Evolutionary conservation across 106 monocot species (phyloP), one percentile per base, ranked within the genome.

Genomic region (Dendrobium huoshanense): DNA sequence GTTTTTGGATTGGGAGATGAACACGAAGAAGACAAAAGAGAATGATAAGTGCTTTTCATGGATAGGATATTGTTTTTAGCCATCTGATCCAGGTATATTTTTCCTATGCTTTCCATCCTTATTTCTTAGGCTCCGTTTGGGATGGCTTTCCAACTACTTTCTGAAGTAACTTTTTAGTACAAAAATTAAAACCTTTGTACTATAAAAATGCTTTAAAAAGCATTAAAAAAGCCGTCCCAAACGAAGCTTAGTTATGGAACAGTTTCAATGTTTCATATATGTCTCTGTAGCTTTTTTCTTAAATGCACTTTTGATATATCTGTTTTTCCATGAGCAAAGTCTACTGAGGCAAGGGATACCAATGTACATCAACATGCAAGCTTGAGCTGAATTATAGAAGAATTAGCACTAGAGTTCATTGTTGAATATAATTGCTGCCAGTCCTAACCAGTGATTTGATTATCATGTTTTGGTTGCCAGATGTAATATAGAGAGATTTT

Each of bases 11-110:
- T 93, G 70, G 93, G 90, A 58, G 90, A 93, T 41, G 90, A 88
- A 47, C 83, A 80, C 78, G 96, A 92, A 83, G 97, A 94, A 81
- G 97, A 94, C 76, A 97, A 97, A 83, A 90, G 92, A 41, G 92
- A 93, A 81, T 94, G 87, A 88, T 48, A 40, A 9, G 61, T 27
- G 20, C 49, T 37, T 75, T 61, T 20, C 65, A 45, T 24, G 8
- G 27, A 27, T 15, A 29, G 55, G 44, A 1, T 73, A 48, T 41
- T 18, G 31, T 16, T 84, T 77, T 37, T 82, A 0, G 41, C 55
- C 18, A 80, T 29, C 9, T 44, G 15, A 56, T 85, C 48, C 75
- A 45, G 88, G 86, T 88, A 81, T 78, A 37, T 29, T 33, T n/a
- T 70, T 16, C 24, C 4, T 22, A 24, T 7, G 0, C 18, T 61